Base-by-base conservation (phyloP, 495 filamentous ascomycete genomes). In the Aspergillus leporis region DNA sequence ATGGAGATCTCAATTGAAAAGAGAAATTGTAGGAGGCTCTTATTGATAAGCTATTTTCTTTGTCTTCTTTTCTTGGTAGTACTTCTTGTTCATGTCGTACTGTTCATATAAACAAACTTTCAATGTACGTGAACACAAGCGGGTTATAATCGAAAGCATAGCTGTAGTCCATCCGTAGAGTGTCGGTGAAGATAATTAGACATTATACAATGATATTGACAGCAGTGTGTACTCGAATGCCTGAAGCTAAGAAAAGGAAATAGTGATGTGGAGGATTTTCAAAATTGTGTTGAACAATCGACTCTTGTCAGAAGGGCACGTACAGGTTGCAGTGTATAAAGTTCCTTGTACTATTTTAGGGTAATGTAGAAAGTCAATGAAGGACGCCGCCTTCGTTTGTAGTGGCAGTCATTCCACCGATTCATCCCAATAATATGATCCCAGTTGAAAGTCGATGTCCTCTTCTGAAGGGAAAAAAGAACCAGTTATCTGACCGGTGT, bases 401-500 rank as follows among this genome's bases (percentile, higher is more conserved):
- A n/a, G 14, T 3, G 38, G 8, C 10, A 23, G 43, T 23, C 21
- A 47, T 47, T 10, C 43, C 19, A 74, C 60, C 18, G 71, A 61
- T 54, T 72, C 72, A 41, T 66, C 65, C 70, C 68, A 74, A 53
- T 70, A 63, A 14, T 47, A 47, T 47, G 43, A 23, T 23, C 19
- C 43, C 57, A 75, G 53, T 19, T 73, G 73, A 53, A 76, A 51
- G 41, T 75, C 70, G 47, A 77, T n/a, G 25, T 70, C 72, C 4
- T 63, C 47, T 19, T 59, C 66, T 3, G 58, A 45, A 22, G 72
- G 75, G 60, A 78, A 78, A 49, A 78, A 76, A 6, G 75, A 76
- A 9, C 72, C 73, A 1, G 72, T 76, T 1, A 78, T 69, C 47
- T 78, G 75, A 16, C 73, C 73, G n/a, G 72, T 75, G 31, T 58